Conservation (phyloP, 345 rosid genomes). For the Kandelia obovata region DNA sequence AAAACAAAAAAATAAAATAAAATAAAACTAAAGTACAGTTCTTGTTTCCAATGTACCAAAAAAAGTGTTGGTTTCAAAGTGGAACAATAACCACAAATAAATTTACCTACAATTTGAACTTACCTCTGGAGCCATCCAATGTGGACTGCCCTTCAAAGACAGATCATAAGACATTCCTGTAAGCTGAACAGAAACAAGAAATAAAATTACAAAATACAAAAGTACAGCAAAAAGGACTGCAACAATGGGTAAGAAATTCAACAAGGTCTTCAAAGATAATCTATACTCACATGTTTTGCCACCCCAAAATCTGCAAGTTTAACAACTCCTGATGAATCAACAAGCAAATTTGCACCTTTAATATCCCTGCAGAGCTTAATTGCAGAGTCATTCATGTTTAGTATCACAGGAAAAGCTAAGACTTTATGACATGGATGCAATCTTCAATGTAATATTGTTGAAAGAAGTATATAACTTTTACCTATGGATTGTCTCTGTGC, state of each 20-base stretch:
- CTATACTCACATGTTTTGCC: slow-evolving; percentile 65
- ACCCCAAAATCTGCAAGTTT: slow-evolving; percentile 78
- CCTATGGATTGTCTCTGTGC: slow-evolving; percentile 68
- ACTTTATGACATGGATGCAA: slow-evolving; percentile 4
- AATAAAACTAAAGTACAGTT: too few species aligned
- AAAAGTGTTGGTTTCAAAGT: slow-evolving; percentile 4
- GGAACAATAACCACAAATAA: background rate
- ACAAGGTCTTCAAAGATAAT: slow-evolving; percentile 3
- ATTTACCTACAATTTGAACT: background rate
- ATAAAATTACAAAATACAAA: background rate
- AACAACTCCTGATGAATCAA: slow-evolving; percentile 52
- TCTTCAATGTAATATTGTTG: background rate
- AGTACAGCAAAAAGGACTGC: background rate
- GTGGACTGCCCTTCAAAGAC: slow-evolving; percentile 72
- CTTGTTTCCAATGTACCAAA: too few species aligned
- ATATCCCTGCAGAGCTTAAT: slow-evolving; percentile 51
- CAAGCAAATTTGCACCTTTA: slow-evolving; percentile 77
- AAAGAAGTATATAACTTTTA: slow-evolving; percentile 15
- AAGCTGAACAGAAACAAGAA: slow-evolving; percentile 37
- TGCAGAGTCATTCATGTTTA: slow-evolving; percentile 12
- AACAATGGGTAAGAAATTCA: background rate
- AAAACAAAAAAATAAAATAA: background rate
- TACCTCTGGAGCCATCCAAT: slow-evolving; percentile 95
- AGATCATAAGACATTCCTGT: slow-evolving; percentile 46
- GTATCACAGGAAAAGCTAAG: background rate